These are phyloP conservation scores for Saccharomyces hybrid DNA, from an alignment of 1,139 yeast species.

Conservation along the genomic window DNA sequence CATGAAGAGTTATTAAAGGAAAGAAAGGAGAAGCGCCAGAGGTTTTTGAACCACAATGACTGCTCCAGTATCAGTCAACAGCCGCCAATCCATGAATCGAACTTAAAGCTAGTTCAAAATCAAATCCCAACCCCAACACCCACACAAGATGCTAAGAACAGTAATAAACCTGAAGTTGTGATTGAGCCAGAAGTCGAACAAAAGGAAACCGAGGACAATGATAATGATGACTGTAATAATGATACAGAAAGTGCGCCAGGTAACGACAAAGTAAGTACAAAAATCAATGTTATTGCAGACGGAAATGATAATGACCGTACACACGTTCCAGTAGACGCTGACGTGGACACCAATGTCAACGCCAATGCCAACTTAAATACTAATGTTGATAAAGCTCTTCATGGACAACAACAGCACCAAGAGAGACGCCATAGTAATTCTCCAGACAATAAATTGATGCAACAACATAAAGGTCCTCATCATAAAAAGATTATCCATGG, in stretches of 20 bases:
- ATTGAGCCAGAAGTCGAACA: too few relatives aligned
- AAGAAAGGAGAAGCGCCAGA: conserved; percentile 21
- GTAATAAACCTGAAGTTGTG: conserved; percentile 2
- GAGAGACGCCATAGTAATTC: conserved; percentile 6
- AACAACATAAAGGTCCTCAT: conserved; percentile 14
- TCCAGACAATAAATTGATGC: conserved; percentile 10
- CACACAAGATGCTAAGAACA: not conserved
- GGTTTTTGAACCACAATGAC: not conserved
- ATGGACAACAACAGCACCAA: conserved; percentile 1
- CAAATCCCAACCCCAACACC: not conserved
- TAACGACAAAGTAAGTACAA: conserved; percentile 4
- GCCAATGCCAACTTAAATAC: not conserved
- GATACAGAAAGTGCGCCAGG: not conserved
- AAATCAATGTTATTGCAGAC: not conserved
- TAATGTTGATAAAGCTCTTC: not conserved
- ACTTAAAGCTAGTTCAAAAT: not conserved
- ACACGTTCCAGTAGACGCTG: not conserved
- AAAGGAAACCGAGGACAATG: not conserved
- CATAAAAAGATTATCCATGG: conserved; percentile 44
- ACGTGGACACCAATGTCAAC: not conserved
- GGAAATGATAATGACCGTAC: not conserved
- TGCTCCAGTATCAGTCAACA: not conserved
- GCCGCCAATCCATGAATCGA: not conserved
- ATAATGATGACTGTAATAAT: not conserved
- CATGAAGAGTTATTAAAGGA: conserved; percentile 38